Base-by-base conservation (phyloP, 345 rosid genomes). In the Triadica sebifera region DNA sequence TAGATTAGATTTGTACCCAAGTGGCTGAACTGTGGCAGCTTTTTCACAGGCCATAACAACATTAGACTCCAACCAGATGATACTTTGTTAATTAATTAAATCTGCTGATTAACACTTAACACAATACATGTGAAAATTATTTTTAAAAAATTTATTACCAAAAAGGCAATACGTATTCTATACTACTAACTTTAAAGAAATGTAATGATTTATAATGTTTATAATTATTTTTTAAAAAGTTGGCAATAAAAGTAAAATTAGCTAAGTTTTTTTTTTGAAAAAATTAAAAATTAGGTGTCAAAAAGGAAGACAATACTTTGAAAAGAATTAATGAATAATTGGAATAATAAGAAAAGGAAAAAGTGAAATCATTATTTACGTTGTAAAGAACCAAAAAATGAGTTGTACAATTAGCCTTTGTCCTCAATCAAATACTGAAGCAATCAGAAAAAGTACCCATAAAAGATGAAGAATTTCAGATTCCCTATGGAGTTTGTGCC, bases 401-500 rank as follows among this genome's bases (percentile, higher is more conserved):
- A 67, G 65, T 34, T 78, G 81, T 68, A 50, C 68, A 78, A 68
- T 45, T 20, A 25, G 46, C 34, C n/a, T 70, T 69, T 62, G 74
- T 53, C 72, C 58, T 41, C 60, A 77, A 76, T 77, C 67, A 45
- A 65, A 76, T 70, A 72, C 67, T 53, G 56, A 37, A 74, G 66
- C 66, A 74, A 47, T 74, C 69, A 70, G 25, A 17, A 12, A 66
- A 73, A 49, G 68, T 61, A 22, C 69, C 41, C 45, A 4, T 20
- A 39, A 60, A 72, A 75, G 29, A 25, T 59, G 53, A 11, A 47
- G 62, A 69, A 51, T 69, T 75, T 60, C 53, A 60, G 74, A 75
- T 59, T 60, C 61, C 65, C 78, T 60, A 69, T 60, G 66, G 41
- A 67, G 50, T 38, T 53, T 50, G 41, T 63, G 53, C 25, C 70